phyloP scores from a whole-genome alignment of 1,284 basidiomycete species.

The Peniophora sp. region DNA sequence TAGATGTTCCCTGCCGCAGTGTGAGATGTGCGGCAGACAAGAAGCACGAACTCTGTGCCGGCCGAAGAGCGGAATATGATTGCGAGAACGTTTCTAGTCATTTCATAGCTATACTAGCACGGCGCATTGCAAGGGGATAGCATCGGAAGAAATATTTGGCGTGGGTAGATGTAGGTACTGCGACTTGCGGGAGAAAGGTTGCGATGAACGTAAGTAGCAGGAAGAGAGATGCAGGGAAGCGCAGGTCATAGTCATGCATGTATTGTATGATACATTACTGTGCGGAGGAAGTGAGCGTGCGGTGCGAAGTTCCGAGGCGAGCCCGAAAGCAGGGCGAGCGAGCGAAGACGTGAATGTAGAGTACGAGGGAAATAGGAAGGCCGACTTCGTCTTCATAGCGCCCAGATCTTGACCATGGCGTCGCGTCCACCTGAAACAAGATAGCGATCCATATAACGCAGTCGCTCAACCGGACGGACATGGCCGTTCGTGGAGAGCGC shows the following conservation, averaged over 20 bases:
- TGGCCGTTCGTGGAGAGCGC: constrained; percentile 87
- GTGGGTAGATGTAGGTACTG: no score
- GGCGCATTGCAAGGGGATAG: no score
- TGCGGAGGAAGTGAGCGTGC: neutral
- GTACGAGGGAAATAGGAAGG: neutral
- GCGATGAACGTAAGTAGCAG: no score
- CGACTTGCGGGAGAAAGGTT: no score
- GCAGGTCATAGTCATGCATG: neutral
- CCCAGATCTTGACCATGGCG: constrained; percentile 90
- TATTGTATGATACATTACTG: constrained; percentile 1
- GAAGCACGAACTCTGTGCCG: no score
- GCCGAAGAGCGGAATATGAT: no score
- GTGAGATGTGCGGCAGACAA: no score
- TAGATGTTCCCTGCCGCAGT: no score
- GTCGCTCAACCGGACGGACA: constrained; percentile 78
- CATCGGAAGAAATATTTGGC: no score
- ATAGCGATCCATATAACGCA: constrained; percentile 97
- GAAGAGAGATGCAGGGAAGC: no score
- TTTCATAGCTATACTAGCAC: no score
- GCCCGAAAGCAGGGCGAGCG: neutral
- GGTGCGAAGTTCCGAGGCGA: neutral
- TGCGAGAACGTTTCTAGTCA: no score
- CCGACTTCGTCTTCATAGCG: constrained; percentile 51
- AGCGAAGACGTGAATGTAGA: neutral
- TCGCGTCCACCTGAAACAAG: constrained; percentile 89